These are phyloP conservation scores for Spergularia bocconei DNA, from an alignment of 148 eudicot genomes.

Conservation along the genomic window DNA sequence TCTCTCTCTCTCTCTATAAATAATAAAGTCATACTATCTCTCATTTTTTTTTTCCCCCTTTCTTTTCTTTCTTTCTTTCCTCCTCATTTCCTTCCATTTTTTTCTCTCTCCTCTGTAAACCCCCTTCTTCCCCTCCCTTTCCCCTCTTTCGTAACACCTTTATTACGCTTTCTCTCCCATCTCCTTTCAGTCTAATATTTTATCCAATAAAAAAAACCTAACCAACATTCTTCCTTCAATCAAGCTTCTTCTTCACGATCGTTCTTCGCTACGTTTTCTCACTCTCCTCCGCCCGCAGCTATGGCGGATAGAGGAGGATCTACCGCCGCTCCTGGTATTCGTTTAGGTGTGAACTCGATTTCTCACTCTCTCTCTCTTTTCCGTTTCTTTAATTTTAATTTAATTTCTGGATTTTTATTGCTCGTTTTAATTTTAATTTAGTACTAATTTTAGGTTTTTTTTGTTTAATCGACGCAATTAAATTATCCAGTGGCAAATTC, in stretches of 20 bases:
- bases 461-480: not conserved
- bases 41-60: not conserved
- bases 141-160: not conserved
- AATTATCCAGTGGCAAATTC: not conserved
- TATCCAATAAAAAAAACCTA: conserved; percentile 1
- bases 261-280: conserved; percentile 6
- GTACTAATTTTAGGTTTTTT: not conserved
- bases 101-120: not conserved
- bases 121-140: not conserved
- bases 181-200: not conserved
- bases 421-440: not conserved
- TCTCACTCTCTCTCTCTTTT: not conserved
- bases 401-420: not conserved
- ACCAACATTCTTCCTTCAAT: conserved; percentile 23
- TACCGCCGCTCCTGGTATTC: conserved; percentile 33
- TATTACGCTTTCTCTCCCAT: conserved; percentile 25
- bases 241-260: conserved; percentile 10
- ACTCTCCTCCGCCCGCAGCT: not conserved
- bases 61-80: not conserved
- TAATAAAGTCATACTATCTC: conserved; percentile 1
- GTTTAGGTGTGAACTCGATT: conserved; percentile 33
- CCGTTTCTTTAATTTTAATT: not conserved
- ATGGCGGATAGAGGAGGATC: conserved; percentile 48
- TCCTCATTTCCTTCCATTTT: not conserved
- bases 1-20: not conserved